These are phyloP conservation scores for Pelagomonas calceolata DNA, from an alignment of 108 stramenopile genomes.

Conservation along the genomic window DNA sequence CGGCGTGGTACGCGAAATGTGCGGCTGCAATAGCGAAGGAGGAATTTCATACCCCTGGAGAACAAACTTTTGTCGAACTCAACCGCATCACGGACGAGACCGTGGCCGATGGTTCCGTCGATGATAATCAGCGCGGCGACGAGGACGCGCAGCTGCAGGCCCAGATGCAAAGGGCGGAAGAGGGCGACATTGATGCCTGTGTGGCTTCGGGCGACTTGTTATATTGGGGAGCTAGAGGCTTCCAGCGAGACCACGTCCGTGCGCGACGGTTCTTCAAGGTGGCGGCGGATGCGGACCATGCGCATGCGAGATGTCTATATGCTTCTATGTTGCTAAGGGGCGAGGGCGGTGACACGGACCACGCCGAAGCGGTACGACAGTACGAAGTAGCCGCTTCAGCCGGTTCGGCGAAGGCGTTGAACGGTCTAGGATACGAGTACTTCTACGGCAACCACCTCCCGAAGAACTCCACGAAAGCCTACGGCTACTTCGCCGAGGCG, in stretches of 20 bases:
- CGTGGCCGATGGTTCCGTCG: neutral
- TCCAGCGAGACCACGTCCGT: slow-evolving; percentile 21
- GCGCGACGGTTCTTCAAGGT: slow-evolving; percentile 14
- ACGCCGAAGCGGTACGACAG: slow-evolving; percentile 4
- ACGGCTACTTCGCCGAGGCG: slow-evolving; percentile 17
- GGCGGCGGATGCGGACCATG: slow-evolving; percentile 20
- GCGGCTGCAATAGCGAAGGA: neutral
- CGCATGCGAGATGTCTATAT: slow-evolving; percentile 10
- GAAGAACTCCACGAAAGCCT: slow-evolving; percentile 18
- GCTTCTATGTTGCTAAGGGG: slow-evolving; percentile 28
- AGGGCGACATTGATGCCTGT: slow-evolving; percentile 14
- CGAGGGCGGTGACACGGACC: slow-evolving; percentile 20
- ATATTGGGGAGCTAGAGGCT: slow-evolving; percentile 29
- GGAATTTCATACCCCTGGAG: neutral
- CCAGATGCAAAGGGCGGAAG: slow-evolving; percentile 18
- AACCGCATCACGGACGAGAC: neutral
- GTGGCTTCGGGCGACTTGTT: slow-evolving; percentile 20
- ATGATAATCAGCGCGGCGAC: slow-evolving; percentile 16
- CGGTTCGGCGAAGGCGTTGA: slow-evolving; percentile 11
- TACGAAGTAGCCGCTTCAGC: slow-evolving; percentile 12
- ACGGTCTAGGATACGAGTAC: slow-evolving; percentile 31
- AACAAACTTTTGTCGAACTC: neutral
- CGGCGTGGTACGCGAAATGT: neutral
- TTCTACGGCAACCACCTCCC: slow-evolving; percentile 21
- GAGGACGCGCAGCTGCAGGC: slow-evolving; percentile 19